Evolutionary conservation across 495 filamentous ascomycete genomes (phyloP), one percentile per base, ranked within the genome.

Genomic region (Penicillium cosmopolitanum): DNA sequence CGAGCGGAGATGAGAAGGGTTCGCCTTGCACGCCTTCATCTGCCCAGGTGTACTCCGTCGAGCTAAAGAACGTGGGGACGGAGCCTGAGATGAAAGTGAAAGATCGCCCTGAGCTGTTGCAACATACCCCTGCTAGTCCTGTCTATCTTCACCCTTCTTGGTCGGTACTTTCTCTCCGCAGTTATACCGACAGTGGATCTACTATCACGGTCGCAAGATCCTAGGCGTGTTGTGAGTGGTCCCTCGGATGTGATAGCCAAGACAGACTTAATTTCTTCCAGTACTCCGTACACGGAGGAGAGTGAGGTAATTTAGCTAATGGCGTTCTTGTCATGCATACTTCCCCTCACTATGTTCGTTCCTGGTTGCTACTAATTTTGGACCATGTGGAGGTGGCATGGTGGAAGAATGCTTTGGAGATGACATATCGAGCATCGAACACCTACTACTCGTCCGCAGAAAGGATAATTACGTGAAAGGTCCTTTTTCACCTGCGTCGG

Each of bases 121-220:
- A 48, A 44, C 19, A 10, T 19, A 50, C 36, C 25, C 35, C 23
- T 43, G 23, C 44, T 40, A 35, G 16, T 5, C 5, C n/a, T 4
- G 42, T n/a, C n/a, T 21, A 60, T 60, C 57, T 55, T 60, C 51
- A 5, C 57, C 36, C 10, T 50, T 55, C 44, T 43, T n/a, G 54
- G 57, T 13, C 19, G 34, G 25, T 18, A 44, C 52, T 43, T 47
- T 34, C 19, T 35, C 21, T 38, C 50, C 25, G 42, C 47, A 36
- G 38, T 51, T 55, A 50, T 25, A 33, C 23, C 31, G 58, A 16
- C 55, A 19, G 23, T 19, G 13, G 47, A 12, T 16, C 46, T 33
- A 12, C 8, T 7, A 44, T 16, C 16, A 23, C 21, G 43, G 43
- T 46, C 43, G 43, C 43, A n/a, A 46, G 9, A 10, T 18, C n/a